These are phyloP conservation scores for Puccinia hordei DNA, from an alignment of 1,284 basidiomycete genomes.

Conservation along the genomic window DNA sequence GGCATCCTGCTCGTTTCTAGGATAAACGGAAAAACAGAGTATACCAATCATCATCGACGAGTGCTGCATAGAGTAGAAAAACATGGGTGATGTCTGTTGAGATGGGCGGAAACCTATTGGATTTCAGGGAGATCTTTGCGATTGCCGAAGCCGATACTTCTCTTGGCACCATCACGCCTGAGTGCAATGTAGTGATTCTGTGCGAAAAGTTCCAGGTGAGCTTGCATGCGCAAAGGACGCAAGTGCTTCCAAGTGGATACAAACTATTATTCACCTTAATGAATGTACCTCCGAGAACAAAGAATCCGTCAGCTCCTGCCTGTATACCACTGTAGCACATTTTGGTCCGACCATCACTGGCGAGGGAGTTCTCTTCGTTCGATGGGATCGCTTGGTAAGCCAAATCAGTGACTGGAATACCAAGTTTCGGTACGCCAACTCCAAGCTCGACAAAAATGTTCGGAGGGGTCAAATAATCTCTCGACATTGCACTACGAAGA, in stretches of 20 bases:
- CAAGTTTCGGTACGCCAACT: conserved; percentile 22
- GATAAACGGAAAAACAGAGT: too few relatives aligned
- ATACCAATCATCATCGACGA: not conserved
- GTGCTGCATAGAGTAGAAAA: not conserved
- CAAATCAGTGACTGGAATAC: conserved; percentile 41
- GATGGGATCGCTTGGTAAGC: conserved; percentile 32
- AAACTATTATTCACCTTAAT: conserved; percentile 34
- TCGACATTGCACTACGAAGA: not conserved
- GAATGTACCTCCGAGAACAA: conserved; percentile 46
- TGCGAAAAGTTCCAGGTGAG: not conserved
- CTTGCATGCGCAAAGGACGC: not conserved
- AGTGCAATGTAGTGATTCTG: conserved; percentile 47
- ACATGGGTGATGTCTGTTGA: not conserved
- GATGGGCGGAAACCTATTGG: not conserved
- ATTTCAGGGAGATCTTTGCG: conserved; percentile 30
- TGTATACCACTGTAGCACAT: conserved; percentile 49
- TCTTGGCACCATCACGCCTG: not conserved
- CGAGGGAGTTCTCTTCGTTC: not conserved
- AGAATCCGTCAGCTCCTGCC: conserved; percentile 36
- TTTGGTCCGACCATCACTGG: not conserved
- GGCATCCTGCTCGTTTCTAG: too few relatives aligned
- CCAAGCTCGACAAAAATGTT: conserved; percentile 44
- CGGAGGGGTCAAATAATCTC: not conserved
- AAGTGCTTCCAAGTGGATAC: not conserved
- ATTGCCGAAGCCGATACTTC: conserved; percentile 29